phyloP scores from a whole-genome alignment of 805 yeast genomes.

The Kregervanrija fluxuum region DNA sequence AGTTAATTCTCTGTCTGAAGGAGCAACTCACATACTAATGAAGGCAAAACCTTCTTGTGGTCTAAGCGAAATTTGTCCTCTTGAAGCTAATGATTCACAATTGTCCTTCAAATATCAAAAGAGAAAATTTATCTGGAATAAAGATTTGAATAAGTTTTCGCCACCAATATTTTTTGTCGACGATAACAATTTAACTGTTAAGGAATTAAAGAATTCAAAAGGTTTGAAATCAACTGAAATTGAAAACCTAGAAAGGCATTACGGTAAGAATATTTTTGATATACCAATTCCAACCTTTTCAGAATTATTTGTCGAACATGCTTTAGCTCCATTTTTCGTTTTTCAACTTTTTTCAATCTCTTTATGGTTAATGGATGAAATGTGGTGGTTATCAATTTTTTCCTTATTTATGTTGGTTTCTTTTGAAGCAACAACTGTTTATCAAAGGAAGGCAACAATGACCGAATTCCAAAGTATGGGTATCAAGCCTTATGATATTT shows the following conservation, averaged over 20 bases:
- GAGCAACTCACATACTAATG: constrained; percentile 66
- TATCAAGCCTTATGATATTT: constrained; percentile 78
- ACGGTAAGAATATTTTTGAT: constrained; percentile 84
- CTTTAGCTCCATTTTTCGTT: constrained; percentile 95
- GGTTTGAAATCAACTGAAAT: constrained; percentile 28
- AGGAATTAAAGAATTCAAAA: constrained; percentile 42
- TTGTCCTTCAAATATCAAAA: constrained; percentile 80
- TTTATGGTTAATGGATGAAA: constrained; percentile 92
- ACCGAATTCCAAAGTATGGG: constrained; percentile 96
- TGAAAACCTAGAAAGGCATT: constrained; percentile 43
- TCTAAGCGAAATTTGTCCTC: constrained; percentile 66
- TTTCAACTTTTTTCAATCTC: constrained; percentile 95
- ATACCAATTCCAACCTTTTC: constrained; percentile 89
- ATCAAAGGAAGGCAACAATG: constrained; percentile 92
- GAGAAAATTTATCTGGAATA: constrained; percentile 74
- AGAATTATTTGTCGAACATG: constrained; percentile 93
- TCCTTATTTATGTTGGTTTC: constrained; percentile 87
- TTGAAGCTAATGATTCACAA: constrained; percentile 49
- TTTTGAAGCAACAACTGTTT: constrained; percentile 91
- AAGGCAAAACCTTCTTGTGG: constrained; percentile 84
- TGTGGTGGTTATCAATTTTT: constrained; percentile 92
- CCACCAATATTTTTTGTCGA: constrained; percentile 81
- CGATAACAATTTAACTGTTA: constrained; percentile 51
- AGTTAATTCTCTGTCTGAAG: constrained; percentile 43
- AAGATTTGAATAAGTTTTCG: constrained; percentile 45